Percentiles rank a stretch among this genome's conserved stretches.
These are phyloP conservation scores for Phyllosticta capitalensis DNA, from an alignment of 2,329 filamentous ascomycete species.

Conservation along the genomic window DNA sequence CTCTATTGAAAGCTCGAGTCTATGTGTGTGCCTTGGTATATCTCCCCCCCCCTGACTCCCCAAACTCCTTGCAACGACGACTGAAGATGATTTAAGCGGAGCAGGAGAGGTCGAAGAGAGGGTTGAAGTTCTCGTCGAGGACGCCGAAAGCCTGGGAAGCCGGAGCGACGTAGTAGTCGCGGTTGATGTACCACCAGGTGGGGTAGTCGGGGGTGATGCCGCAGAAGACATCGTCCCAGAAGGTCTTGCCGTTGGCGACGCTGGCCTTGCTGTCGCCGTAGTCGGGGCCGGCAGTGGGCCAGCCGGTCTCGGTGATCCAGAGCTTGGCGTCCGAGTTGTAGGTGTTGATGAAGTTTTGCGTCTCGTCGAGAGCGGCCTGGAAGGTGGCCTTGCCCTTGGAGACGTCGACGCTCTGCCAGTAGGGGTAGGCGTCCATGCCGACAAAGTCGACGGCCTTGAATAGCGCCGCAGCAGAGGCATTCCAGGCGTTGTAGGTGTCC, in stretches of 20 bases:
- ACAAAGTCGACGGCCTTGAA: constrained; percentile 29
- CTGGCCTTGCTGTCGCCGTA: constrained; percentile 8
- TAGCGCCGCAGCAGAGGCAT: constrained; percentile 26
- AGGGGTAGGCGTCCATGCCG: constrained; percentile 29
- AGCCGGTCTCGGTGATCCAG: constrained; percentile 27
- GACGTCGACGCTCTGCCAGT: constrained; percentile 25
- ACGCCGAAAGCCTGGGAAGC: constrained; percentile 12
- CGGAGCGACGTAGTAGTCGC: constrained; percentile 9
- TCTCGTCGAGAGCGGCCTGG: constrained; percentile 19
- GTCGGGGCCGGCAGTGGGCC: constrained; percentile 11
- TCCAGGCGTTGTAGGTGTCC: constrained; percentile 29
- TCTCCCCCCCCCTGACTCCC: not conserved
- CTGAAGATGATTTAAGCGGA: not conserved
- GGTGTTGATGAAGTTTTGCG: constrained; percentile 21
- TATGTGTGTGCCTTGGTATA: not conserved
- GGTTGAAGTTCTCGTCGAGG: constrained; percentile 10
- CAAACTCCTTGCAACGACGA: not conserved
- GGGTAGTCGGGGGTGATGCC: constrained; percentile 8
- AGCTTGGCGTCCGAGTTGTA: constrained; percentile 20
- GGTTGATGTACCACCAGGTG: constrained; percentile 14
- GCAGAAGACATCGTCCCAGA: constrained; percentile 14
- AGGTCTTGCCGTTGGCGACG: constrained; percentile 10
- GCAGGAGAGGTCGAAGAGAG: constrained; percentile 12
- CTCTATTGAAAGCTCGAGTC: not conserved
- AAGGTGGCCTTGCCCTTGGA: constrained; percentile 25